Percentiles rank a stretch among this genome's conserved stretches.
Evolutionary conservation across 441 rosid species (phyloP).

Genomic region (Caryocar brasiliense): DNA sequence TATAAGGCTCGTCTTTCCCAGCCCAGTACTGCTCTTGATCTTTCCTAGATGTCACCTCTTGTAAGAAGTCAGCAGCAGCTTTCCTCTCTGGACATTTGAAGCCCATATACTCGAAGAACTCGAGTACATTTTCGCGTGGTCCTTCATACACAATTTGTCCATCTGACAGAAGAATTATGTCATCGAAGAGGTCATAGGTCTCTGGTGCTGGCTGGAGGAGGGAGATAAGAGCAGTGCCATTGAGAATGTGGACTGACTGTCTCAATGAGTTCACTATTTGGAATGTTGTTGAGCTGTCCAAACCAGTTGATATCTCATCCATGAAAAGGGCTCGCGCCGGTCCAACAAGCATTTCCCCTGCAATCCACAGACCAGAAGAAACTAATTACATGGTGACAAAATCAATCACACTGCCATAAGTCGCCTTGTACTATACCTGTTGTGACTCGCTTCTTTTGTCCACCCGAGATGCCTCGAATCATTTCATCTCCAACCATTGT

Average conservation of each 20-base stretch:
- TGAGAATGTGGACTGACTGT: slow-evolving; percentile 46
- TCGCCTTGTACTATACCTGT: slow-evolving; percentile 33
- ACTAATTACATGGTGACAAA: background rate
- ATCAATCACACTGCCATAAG: too few relatives aligned
- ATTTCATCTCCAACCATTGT: slow-evolving; percentile 54
- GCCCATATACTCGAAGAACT: slow-evolving; percentile 47
- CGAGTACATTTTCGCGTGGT: slow-evolving; percentile 50
- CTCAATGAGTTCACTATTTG: slow-evolving; percentile 46
- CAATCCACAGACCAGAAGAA: background rate
- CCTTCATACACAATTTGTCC: slow-evolving; percentile 60
- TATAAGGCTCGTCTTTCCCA: slow-evolving; percentile 39
- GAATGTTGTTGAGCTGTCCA: slow-evolving; percentile 53
- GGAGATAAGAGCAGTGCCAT: slow-evolving; percentile 53
- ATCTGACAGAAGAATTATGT: slow-evolving; percentile 50
- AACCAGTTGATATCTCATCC: slow-evolving; percentile 60
- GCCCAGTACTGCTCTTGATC: slow-evolving; percentile 64
- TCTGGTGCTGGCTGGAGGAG: slow-evolving; percentile 76
- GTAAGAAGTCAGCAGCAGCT: slow-evolving; percentile 62
- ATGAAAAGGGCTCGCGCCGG: slow-evolving; percentile 47
- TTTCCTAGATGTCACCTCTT: slow-evolving; percentile 72
- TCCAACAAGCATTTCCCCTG: slow-evolving; percentile 63
- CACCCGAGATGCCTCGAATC: slow-evolving; percentile 58
- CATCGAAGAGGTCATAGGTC: slow-evolving; percentile 62
- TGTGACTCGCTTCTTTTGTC: slow-evolving; percentile 54
- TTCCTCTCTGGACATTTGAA: slow-evolving; percentile 60